These are phyloP conservation scores for Erythrobasidium hasegawianum DNA, from an alignment of 1,284 basidiomycete species.

Conservation along the genomic window DNA sequence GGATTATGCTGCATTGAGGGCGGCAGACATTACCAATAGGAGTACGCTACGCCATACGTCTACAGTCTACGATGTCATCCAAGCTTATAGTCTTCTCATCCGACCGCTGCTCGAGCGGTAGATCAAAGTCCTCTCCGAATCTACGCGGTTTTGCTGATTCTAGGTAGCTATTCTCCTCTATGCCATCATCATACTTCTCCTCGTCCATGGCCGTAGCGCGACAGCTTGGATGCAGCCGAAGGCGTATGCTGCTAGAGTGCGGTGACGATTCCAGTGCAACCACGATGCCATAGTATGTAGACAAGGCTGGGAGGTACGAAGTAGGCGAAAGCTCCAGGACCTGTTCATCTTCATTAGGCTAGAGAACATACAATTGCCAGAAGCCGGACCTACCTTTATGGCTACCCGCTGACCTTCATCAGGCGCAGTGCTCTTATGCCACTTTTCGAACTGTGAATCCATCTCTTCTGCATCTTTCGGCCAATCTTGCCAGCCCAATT, in stretches of 20 bases:
- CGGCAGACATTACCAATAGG: background rate
- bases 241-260: slow-evolving; percentile 17
- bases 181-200: slow-evolving; percentile 2
- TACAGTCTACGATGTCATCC: slow-evolving; percentile 39
- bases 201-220: background rate
- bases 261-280: slow-evolving; percentile 14
- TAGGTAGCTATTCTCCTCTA: slow-evolving; percentile 7
- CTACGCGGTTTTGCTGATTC: background rate
- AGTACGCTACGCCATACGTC: background rate
- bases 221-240: slow-evolving; percentile 39
- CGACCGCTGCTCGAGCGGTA: background rate
- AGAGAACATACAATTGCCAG: background rate
- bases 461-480: background rate
- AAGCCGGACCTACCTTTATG: slow-evolving; percentile 30
- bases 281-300: slow-evolving; percentile 40
- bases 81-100: slow-evolving; percentile 33
- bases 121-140: slow-evolving; percentile 38
- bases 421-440: background rate
- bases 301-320: slow-evolving; percentile 37
- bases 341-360: slow-evolving; percentile 7
- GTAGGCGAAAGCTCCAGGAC: slow-evolving; percentile 40
- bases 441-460: slow-evolving; percentile 5
- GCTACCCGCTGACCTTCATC: slow-evolving; percentile 30
- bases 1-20: no score
- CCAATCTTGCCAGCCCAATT: slow-evolving; percentile 8